Conservation (phyloP, 306 rosid species). For the Hippophae gyantsensis region DNA sequence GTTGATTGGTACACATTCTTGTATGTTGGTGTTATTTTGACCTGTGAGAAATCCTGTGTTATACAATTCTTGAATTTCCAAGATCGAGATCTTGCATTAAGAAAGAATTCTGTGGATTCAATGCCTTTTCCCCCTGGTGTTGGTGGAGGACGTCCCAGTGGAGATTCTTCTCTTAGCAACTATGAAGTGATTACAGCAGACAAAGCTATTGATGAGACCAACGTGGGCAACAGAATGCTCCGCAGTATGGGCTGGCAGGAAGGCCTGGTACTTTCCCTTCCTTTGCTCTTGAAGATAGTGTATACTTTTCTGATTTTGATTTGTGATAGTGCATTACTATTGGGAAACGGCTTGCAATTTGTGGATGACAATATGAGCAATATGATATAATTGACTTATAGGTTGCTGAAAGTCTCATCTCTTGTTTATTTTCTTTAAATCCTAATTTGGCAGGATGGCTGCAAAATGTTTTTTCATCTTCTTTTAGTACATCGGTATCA, state of each 20-base stretch:
- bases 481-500: too few species aligned
- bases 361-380: too few species aligned
- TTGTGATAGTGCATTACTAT: too few species aligned
- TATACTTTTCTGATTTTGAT: neutral
- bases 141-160: conserved; percentile 81
- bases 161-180: conserved; percentile 48
- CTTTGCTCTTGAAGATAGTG: neutral
- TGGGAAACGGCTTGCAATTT: too few species aligned
- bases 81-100: conserved; percentile 70
- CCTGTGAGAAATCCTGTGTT: conserved; percentile 40
- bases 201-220: conserved; percentile 85
- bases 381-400: too few species aligned
- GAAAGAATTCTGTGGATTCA: conserved; percentile 69
- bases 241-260: conserved; percentile 99
- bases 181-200: conserved; percentile 82
- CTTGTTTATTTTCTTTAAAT: too few species aligned
- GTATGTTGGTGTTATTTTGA: conserved; percentile 24
- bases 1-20: conserved; percentile 14
- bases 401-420: too few species aligned
- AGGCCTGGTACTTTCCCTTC: conserved; percentile 82
- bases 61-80: conserved; percentile 40
- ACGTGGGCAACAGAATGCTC: conserved; percentile 98
- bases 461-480: too few species aligned
- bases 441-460: too few species aligned
- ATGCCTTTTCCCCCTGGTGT: conserved; percentile 99